Evolutionary conservation across 2,329 filamentous ascomycete species (phyloP).

Genomic region (Xylaria sp.): DNA sequence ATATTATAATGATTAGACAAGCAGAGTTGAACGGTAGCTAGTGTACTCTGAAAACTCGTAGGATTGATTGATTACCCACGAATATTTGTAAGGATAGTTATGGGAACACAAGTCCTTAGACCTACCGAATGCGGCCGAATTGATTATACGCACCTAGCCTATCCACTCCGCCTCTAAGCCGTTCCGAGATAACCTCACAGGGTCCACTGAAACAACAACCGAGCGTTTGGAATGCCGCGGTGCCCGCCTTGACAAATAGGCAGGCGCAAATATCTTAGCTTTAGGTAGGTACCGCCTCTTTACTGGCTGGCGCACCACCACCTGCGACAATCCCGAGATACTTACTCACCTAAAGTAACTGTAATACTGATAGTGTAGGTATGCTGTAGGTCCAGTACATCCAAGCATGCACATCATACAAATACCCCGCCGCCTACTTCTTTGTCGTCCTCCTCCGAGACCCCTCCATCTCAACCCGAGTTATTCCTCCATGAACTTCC

Average conservation of each 20-base stretch:
- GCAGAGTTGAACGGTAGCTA: not conserved
- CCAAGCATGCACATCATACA: slow-evolving; percentile 31
- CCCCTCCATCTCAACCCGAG: slow-evolving; percentile 18
- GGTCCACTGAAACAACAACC: slow-evolving; percentile 13
- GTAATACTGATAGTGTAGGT: not conserved
- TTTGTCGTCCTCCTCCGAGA: slow-evolving; percentile 14
- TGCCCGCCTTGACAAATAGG: slow-evolving; percentile 5
- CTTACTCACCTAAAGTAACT: not conserved
- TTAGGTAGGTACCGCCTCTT: not conserved
- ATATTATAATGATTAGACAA: not conserved
- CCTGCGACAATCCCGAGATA: not conserved
- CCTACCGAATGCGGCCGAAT: not conserved
- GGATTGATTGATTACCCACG: too few species aligned
- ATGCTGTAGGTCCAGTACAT: not conserved
- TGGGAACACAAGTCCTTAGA: not conserved
- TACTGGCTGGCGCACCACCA: slow-evolving; percentile 1
- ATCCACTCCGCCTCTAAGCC: not conserved
- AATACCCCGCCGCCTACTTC: slow-evolving; percentile 36
- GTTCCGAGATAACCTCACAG: not conserved
- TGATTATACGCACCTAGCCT: not conserved
- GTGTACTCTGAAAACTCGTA: not conserved
- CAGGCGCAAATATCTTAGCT: not conserved
- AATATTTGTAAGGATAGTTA: not conserved
- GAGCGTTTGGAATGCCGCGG: not conserved
- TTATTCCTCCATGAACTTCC: slow-evolving; percentile 55